Conservation (phyloP, 2,329 filamentous ascomycete genomes). For the Teratosphaeria epicoccoides region DNA sequence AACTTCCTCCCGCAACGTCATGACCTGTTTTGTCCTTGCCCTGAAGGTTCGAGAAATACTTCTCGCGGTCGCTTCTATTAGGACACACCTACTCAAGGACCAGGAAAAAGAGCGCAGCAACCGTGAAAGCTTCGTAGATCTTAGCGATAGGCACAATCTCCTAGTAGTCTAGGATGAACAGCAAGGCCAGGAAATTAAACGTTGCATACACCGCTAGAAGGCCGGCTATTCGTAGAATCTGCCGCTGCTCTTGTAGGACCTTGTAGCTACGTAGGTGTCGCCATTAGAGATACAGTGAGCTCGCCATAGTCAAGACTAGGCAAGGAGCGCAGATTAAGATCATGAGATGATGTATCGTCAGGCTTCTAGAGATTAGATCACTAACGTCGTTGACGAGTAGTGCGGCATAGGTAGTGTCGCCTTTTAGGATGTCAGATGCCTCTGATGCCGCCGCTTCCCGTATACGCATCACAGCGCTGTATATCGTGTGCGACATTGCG, state of each 20-base stretch:
- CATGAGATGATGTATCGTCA: constrained; percentile 12
- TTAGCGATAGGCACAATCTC: constrained; percentile 10
- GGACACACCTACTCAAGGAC: constrained; percentile 13
- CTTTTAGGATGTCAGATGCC: not conserved
- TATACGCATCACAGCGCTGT: not conserved
- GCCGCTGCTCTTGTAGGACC: constrained; percentile 12
- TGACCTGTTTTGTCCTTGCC: constrained; percentile 10
- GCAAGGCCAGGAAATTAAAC: constrained; percentile 11
- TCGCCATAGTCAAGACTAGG: constrained; percentile 5
- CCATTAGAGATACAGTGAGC: constrained; percentile 4
- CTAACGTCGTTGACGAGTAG: constrained; percentile 6
- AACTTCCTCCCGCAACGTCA: constrained; percentile 7
- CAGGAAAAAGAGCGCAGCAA: constrained; percentile 13
- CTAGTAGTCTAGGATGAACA: constrained; percentile 9
- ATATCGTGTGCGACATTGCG: not conserved
- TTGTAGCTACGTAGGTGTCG: constrained; percentile 10
- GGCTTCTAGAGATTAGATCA: constrained; percentile 7
- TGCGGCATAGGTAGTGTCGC: constrained; percentile 8
- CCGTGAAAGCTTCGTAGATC: constrained; percentile 11
- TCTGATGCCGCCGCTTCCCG: not conserved
- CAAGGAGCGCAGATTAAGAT: constrained; percentile 9
- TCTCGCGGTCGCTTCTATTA: constrained; percentile 10
- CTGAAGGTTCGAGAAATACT: constrained; percentile 9
- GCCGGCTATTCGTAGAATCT: constrained; percentile 11
- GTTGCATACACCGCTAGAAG: constrained; percentile 9